Evolutionary conservation across 73 alveolate species (phyloP), one percentile per base, ranked within the genome.

Genomic region (Effrenium voratum): DNA sequence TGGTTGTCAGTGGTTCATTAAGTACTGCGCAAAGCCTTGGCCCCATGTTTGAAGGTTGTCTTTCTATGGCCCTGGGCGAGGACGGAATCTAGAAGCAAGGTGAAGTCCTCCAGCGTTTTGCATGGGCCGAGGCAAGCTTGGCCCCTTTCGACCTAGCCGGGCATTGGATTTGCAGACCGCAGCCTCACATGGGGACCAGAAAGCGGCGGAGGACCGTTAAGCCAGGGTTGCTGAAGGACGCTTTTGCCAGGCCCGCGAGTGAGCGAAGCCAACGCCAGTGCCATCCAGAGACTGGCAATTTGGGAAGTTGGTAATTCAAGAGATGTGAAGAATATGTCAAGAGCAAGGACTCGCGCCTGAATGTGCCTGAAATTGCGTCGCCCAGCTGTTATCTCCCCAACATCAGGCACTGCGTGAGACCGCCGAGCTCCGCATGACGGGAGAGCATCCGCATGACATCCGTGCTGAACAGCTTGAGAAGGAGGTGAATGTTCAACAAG

Each of bases 101-200:
- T 55, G 68, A 55, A 10, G 68, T 55, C 22, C 30, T 60, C 75
- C 16, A 24, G 75, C 30, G 75, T 19, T 3, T 19, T 60, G 40
- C 16, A 60, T 36, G 3, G 36, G 60, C 34, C n/a, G 22, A 90
- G 97, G 97, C 87, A 90, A 90, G 97, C 87, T 90, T 5, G 97
- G 97, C 24, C 97, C 97, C 2, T 90, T 45, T 55, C 97, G 97
- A 16, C 87, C 87, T 13, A 75, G 97, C 85, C 97, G 97, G 34
- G 97, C 87, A 6, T 57, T 68, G 55, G 73, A 52, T 32, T n/a
- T 90, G 87, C 30, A 52, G 40, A 28, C 68, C 47, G 44, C 87
- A 19, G 68, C 97, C 32, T 43, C 97, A 24, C 57, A 66, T 34
- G 76, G 68, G 46, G 87, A 75, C 16, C 76, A 66, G 59, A n/a